A percentile compares a stretch with the other conserved stretches of the same genome.
Conservation (phyloP, 768 basidiomycete species). For the Pisolithus orientalis region DNA sequence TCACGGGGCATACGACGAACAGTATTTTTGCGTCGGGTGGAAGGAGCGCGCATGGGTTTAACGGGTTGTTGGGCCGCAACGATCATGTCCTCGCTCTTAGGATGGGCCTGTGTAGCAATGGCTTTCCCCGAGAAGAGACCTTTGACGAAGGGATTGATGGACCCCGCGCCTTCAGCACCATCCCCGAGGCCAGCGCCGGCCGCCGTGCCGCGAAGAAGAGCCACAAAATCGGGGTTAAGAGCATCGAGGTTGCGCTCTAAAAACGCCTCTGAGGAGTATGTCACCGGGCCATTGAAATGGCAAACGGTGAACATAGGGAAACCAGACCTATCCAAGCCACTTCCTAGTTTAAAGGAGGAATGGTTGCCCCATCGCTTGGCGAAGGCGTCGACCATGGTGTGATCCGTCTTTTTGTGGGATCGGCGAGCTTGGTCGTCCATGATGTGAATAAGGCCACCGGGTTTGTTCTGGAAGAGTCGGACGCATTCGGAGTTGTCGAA, state of each 20-base stretch:
- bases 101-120: conserved; percentile 89
- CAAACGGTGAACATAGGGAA: conserved; percentile 38
- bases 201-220: conserved; percentile 68
- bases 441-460: not conserved
- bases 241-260: too few relatives aligned
- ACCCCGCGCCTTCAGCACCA: too few relatives aligned
- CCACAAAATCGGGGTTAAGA: conserved; percentile 72
- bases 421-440: conserved; percentile 94
- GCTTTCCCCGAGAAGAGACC: conserved; percentile 14
- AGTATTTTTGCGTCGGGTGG: conserved; percentile 75
- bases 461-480: too few relatives aligned
- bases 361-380: conserved; percentile 34
- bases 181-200: conserved; percentile 1
- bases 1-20: conserved; percentile 46
- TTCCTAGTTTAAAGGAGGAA: conserved; percentile 75
- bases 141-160: too few relatives aligned
- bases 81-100: conserved; percentile 90
- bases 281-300: too few relatives aligned
- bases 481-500: too few relatives aligned
- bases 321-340: conserved; percentile 67
- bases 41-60: conserved; percentile 92
- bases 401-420: conserved; percentile 84
- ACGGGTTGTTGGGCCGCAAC: conserved; percentile 90
- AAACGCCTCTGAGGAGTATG: too few relatives aligned
- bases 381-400: conserved; percentile 93